Percentiles rank a stretch among this genome's conserved stretches.
These are phyloP conservation scores for Aspergillus sergii DNA, from an alignment of 2,329 filamentous ascomycete species.

Conservation along the genomic window DNA sequence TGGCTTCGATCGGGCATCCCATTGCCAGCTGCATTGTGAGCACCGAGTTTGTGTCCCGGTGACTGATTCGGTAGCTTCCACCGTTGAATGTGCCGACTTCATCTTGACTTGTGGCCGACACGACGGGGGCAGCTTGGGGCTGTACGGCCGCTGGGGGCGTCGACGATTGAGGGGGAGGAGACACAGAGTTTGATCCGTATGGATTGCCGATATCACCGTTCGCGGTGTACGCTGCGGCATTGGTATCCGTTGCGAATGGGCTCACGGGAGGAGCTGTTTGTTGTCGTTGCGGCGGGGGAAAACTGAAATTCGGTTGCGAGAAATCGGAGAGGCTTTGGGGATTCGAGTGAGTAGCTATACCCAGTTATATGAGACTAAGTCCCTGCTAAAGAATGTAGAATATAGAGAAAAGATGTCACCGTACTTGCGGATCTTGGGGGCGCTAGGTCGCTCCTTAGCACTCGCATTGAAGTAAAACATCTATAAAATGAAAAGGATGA, in stretches of 20 bases:
- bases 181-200: slow-evolving; percentile 1
- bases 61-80: slow-evolving; percentile 89
- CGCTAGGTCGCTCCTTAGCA: slow-evolving; percentile 9
- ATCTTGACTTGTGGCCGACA: slow-evolving; percentile 63
- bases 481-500: too few relatives aligned
- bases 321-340: slow-evolving; percentile 23
- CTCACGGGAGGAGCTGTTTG: slow-evolving; percentile 23
- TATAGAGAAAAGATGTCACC: neutral
- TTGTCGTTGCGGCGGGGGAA: slow-evolving; percentile 28
- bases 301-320: slow-evolving; percentile 25
- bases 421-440: slow-evolving; percentile 17
- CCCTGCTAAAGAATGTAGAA: too few relatives aligned
- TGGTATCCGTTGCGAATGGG: slow-evolving; percentile 18
- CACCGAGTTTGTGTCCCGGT: slow-evolving; percentile 87
- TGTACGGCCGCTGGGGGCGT: slow-evolving; percentile 15
- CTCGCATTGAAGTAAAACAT: too few relatives aligned
- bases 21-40: slow-evolving; percentile 87
- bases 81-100: slow-evolving; percentile 97
- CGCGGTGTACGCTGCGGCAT: slow-evolving; percentile 9
- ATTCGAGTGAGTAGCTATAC: slow-evolving; percentile 14
- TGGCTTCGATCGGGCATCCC: slow-evolving; percentile 78
- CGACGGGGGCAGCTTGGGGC: slow-evolving; percentile 6
- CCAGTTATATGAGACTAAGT: neutral
- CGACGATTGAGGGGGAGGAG: slow-evolving; percentile 6
- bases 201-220: slow-evolving; percentile 5